Conservation (phyloP, 352 stramenopile species). For the Phytophthora sp. region DNA sequence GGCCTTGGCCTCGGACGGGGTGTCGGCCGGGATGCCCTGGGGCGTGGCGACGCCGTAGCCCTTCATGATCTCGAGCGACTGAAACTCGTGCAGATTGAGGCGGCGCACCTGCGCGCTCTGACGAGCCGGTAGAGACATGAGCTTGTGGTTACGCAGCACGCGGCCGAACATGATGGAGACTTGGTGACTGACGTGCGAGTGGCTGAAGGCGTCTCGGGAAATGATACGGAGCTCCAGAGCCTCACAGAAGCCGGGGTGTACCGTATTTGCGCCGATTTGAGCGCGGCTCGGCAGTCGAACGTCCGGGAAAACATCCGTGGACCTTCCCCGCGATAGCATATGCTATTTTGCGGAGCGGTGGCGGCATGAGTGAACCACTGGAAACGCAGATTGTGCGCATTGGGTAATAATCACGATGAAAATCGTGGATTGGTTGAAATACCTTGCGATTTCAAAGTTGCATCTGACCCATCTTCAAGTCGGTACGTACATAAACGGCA, state of each 20-base stretch:
- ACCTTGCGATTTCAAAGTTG: conserved; percentile 17
- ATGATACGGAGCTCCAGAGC: conserved; percentile 28
- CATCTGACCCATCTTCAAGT: conserved; percentile 22
- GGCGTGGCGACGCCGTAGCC: conserved; percentile 83
- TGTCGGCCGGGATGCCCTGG: conserved; percentile 72
- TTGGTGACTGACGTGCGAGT: conserved; percentile 19
- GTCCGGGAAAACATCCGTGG: background rate
- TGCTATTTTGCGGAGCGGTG: conserved; percentile 19
- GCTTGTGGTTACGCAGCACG: conserved; percentile 50
- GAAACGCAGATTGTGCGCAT: conserved; percentile 8
- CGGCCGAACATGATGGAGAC: conserved; percentile 59
- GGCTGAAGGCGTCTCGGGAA: conserved; percentile 36
- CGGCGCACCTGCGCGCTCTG: conserved; percentile 78
- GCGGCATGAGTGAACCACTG: conserved; percentile 7
- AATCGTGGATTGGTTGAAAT: conserved; percentile 28
- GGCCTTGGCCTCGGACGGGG: conserved; percentile 81
- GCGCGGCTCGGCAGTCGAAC: background rate
- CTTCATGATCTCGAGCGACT: conserved; percentile 95
- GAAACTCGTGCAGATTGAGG: conserved; percentile 95
- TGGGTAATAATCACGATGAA: conserved; percentile 16
- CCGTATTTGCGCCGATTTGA: conserved; percentile 22
- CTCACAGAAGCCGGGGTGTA: conserved; percentile 28
- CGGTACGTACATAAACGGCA: conserved; percentile 17
- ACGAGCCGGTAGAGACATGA: conserved; percentile 57
- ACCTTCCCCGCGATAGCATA: conserved; percentile 17